Conservation (phyloP, 768 basidiomycete genomes). For the Russula foetens region DNA sequence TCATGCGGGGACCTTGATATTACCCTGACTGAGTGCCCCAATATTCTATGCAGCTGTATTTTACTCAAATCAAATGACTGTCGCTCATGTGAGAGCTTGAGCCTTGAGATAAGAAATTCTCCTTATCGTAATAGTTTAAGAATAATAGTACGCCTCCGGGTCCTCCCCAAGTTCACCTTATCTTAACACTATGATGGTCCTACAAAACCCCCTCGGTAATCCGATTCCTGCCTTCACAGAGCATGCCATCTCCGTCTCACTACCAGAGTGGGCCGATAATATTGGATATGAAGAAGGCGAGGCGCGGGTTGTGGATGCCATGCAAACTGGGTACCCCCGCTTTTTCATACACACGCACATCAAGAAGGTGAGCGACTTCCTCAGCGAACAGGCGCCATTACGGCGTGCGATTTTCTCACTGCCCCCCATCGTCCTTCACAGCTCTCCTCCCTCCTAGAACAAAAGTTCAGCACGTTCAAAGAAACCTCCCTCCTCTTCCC, state of each 20-base stretch:
- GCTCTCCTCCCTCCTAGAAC: conserved; percentile 71
- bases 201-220: conserved; percentile 32
- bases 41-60: conserved; percentile 4
- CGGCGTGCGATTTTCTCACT: too few species aligned
- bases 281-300: conserved; percentile 90
- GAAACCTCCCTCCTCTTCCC: conserved; percentile 80
- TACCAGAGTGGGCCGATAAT: conserved; percentile 89
- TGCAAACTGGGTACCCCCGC: conserved; percentile 89
- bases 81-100: too few species aligned
- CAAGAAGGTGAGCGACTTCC: conserved; percentile 49
- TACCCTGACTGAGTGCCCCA: background rate
- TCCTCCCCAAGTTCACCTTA: background rate
- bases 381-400: too few species aligned
- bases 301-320: conserved; percentile 62
- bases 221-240: conserved; percentile 61
- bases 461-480: conserved; percentile 62
- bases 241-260: conserved; percentile 92
- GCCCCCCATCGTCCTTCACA: conserved; percentile 26
- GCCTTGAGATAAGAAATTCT: background rate
- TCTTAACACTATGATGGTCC: background rate
- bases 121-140: background rate
- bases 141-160: background rate
- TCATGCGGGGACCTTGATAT: background rate
- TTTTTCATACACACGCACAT: conserved; percentile 90
- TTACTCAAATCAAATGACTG: background rate